Base-by-base conservation (phyloP, 148 eudicot species). In the Gaultheria prostrata region DNA sequence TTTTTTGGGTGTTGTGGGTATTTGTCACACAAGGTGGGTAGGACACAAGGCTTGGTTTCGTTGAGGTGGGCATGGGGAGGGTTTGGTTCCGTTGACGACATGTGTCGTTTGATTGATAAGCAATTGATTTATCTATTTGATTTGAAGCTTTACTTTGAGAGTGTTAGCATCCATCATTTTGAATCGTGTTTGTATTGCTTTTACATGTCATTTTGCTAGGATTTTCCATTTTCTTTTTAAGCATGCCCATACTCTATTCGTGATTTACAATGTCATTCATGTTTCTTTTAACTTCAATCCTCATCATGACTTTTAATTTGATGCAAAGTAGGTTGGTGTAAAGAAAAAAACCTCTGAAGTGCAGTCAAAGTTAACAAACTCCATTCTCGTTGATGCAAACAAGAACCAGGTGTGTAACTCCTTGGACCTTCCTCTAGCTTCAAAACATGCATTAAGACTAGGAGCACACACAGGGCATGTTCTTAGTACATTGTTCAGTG, bases 321-420 rank as follows among this genome's bases (percentile, higher is more conserved):
- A 21, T 51, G 50, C 56, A 80, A 61, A 83, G 83, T 87, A 97
- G 99, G 99, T 97, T 74, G 99, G 99, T 80, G 93, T 97, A 81
- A 94, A 94, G 89, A 97, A 81, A 82, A 94, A 88, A 86, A 91
- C 94, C 77, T 84, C 90, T 18, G 99, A 93, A 89, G 91, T 93
- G 65, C 98, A 92, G 87, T 92, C 97, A 33, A 94, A 93, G 89
- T 90, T 89, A 82, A 85, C 97, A 67, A 93, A 89, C 89, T 93
- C 86, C 65, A 86, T 97, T 81, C 83, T 93, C 67, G 93, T 94
- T 70, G 98, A 97, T 90, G 85, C 91, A 80, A 91, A 90, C 91
- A 97, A 89, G 89, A 93, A 94, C 89, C 97, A 97, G 98, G 99
- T 94, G 70, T 46, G 81, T 77, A 15, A 46, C 20, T 50, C 63